Base-by-base conservation (phyloP, 768 basidiomycete genomes). In the Clitopilus passeckerianus region DNA sequence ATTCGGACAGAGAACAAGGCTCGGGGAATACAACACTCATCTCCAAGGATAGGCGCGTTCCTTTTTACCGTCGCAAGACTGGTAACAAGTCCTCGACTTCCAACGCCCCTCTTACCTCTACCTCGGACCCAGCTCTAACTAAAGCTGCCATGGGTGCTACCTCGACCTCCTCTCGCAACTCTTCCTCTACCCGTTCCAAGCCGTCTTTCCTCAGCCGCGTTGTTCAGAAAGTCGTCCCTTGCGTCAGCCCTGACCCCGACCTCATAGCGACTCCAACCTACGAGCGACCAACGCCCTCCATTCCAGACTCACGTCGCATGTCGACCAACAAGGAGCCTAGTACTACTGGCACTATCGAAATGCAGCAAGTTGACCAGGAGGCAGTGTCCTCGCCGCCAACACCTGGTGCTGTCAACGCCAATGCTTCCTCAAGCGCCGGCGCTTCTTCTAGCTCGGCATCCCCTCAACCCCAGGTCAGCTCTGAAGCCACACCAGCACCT, bases 21-120 rank as follows among this genome's bases (percentile, higher is more conserved):
- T 79, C 78, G 57, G 70, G 74, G 59, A 74, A 69, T 63, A 73
- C 74, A 54, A 74, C 75, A 27, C 69, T 78, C 60, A 72, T 75
- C 55, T 69, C 68, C 20, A 70, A 69, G 58, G 68, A 67, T 64
- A 71, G 73, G 64, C 75, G 75, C 59, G 69, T 72, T 34, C 76
- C 75, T 59, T 77, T 81, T 64, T 77, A 79, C 70, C 75, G 74
- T 58, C 76, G 78, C 64, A 78, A 75, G 67, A 61, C 62, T 44
- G 54, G 64, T 43, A 71, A 68, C 66, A 76, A 74, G 60, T 70
- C 74, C 6, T 64, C 74, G 15, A 60, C 72, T 35, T 75, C 75
- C 7, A 67, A 73, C 34, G 73, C 74, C 24, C 67, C 73, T 14
- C 68, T 69, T 24, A 65, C 70, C 18, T 70, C 70, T 24, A 67